Evolutionary conservation across 495 filamentous ascomycete genomes (phyloP).

Genomic region (Aspergillus sparsus): DNA sequence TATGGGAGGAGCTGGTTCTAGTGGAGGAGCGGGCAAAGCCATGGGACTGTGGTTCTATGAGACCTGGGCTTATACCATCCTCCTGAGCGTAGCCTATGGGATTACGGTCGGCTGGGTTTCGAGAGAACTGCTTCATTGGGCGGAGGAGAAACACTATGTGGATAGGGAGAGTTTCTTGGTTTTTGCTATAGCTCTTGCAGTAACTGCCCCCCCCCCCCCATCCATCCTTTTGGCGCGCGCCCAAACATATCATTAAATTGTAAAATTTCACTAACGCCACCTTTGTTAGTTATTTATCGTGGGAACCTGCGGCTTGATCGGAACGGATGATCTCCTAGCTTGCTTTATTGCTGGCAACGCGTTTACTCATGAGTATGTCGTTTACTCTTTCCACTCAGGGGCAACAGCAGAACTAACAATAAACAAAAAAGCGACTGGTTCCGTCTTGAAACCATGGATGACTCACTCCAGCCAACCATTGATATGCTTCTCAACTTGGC

Average conservation of each 20-base stretch:
- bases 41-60: conserved; percentile 85
- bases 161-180: conserved; percentile 90
- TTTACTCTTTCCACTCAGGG: background rate
- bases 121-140: conserved; percentile 79
- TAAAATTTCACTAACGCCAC: conserved; percentile 23
- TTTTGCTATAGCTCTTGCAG: conserved; percentile 80
- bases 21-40: conserved; percentile 63
- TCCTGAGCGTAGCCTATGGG: conserved; percentile 79
- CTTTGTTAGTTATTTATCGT: conserved; percentile 66
- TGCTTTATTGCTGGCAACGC: conserved; percentile 93
- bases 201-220: no score
- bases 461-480: conserved; percentile 86
- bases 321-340: conserved; percentile 88
- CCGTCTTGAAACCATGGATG: conserved; percentile 81
- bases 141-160: conserved; percentile 78
- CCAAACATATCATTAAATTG: conserved; percentile 16
- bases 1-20: conserved; percentile 54
- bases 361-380: conserved; percentile 75
- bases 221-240: no score
- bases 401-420: conserved; percentile 16
- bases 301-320: conserved; percentile 85
- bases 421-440: conserved; percentile 71
- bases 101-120: conserved; percentile 75
- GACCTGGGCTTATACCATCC: conserved; percentile 81
- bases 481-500: conserved; percentile 84